Conservation (phyloP, 2,329 filamentous ascomycete species). For the Thelonectria rubi region DNA sequence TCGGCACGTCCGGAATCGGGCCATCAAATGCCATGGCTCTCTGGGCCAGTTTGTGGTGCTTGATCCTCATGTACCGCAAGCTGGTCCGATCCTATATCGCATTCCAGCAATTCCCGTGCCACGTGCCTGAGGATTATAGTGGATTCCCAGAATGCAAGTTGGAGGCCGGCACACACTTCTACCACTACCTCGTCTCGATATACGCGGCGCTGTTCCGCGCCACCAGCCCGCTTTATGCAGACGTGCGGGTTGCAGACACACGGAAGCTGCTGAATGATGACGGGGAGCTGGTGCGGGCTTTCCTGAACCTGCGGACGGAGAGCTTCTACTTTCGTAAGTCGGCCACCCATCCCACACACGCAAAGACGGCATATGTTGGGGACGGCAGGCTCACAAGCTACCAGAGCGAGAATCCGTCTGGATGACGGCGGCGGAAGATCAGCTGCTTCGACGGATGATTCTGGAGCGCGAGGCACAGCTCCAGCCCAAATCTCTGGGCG, state of each 20-base stretch:
- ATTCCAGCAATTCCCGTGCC: constrained; percentile 42
- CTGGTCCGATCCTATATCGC: constrained; percentile 42
- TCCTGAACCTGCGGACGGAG: constrained; percentile 42
- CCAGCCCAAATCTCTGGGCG: constrained; percentile 30
- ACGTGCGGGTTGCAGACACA: constrained; percentile 37
- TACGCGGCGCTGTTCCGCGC: constrained; percentile 42
- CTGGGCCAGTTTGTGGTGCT: constrained; percentile 42
- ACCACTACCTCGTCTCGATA: constrained; percentile 43
- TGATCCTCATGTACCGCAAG: constrained; percentile 44
- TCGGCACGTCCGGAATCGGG: constrained; percentile 37
- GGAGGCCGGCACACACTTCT: constrained; percentile 42
- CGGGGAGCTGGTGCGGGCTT: constrained; percentile 36
- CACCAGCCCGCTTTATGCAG: constrained; percentile 42
- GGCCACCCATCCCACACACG: background rate
- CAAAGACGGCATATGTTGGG: background rate
- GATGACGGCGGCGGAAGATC: constrained; percentile 41
- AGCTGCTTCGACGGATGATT: constrained; percentile 41
- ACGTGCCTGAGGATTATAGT: constrained; percentile 43
- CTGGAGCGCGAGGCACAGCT: constrained; percentile 40
- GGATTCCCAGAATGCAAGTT: constrained; percentile 43
- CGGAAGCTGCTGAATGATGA: constrained; percentile 39
- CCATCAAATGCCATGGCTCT: constrained; percentile 39
- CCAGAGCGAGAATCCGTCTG: constrained; percentile 41
- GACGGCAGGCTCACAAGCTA: constrained; percentile 17
- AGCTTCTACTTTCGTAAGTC: constrained; percentile 43